Evolutionary conservation across 2,329 filamentous ascomycete genomes (phyloP), one percentile per base, ranked within the genome.

Genomic region (Neonectria magnoliae): DNA sequence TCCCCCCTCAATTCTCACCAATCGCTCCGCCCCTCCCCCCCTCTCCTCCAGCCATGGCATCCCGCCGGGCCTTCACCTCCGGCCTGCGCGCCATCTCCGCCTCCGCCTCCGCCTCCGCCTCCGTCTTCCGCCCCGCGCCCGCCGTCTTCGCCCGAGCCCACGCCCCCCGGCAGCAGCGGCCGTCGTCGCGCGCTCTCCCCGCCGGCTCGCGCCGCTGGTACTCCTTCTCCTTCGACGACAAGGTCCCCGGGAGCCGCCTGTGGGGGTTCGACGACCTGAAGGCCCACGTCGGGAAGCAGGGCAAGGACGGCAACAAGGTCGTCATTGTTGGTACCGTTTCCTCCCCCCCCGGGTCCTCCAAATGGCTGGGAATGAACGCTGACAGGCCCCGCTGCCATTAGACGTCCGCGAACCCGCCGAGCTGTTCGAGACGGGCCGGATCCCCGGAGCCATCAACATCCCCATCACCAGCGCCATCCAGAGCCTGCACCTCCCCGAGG

Each of bases 381-480:
- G 50, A 60, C 14, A 14, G n/a, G 13, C 10, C 10, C 20, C 31
- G 33, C 16, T 2, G 6, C 18, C 42, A 25, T 25, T 25, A 87
- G 92, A 94, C 79, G 87, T 91, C 57, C 92, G 93, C 76, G 92
- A 95, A 77, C 91, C 91, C 2, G 71, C 74, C 67, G 93, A 96
- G 77, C 87, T 91, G 64, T 72, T 79, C 55, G 77, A 82, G 7
- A 88, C 87, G 9, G 92, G 92, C 68, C 86, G 82, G 67, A 98
- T 99, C 75, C 96, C 96, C 1, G 87, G 87, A 50, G 90, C 94
- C 1, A 81, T 95, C 73, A 95, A 95, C 82, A 88, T 99, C 53
- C 95, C 96, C 55, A 85, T 98, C 67, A 87, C 85, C 8, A 91
- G 90, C 6, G 85, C 89, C 45, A 90, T 94, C 1, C 94, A 98